phyloP scores from a whole-genome alignment of 2,329 filamentous ascomycete genomes.

The Didymella keratinophila region DNA sequence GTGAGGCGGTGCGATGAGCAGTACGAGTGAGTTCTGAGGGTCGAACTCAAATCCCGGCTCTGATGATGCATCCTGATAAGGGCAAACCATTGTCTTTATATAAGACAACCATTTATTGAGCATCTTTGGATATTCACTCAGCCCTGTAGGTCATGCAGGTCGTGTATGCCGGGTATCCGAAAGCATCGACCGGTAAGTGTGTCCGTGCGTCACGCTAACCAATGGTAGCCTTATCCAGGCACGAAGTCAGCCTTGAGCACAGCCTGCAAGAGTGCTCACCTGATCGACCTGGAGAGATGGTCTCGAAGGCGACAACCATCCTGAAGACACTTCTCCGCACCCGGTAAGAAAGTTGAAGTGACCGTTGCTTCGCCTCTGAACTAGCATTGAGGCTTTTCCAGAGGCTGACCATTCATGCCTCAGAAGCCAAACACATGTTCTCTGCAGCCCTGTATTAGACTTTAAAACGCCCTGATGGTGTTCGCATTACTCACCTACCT shows the following conservation, averaged over 20 bases:
- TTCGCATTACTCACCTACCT: no score
- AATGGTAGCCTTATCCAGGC: background rate
- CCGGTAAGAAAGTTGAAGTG: no score
- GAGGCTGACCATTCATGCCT: background rate
- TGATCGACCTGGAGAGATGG: no score
- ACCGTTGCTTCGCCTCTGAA: no score
- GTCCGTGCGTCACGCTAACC: slow-evolving; percentile 4
- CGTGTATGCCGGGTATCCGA: slow-evolving; percentile 1
- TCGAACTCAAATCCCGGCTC: background rate
- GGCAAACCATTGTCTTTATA: slow-evolving; percentile 10
- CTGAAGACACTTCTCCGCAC: no score
- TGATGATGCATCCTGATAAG: background rate
- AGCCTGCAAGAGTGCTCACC: no score
- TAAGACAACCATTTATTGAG: background rate
- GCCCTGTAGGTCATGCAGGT: slow-evolving; percentile 6
- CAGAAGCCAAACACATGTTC: background rate
- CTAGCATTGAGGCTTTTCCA: background rate
- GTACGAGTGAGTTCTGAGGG: background rate
- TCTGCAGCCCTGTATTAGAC: no score
- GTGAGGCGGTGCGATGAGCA: background rate
- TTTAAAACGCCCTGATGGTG: no score
- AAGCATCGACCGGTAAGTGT: slow-evolving; percentile 21
- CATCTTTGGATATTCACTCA: background rate
- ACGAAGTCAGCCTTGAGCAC: slow-evolving; percentile 28
- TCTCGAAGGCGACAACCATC: no score